phyloP scores from a whole-genome alignment of 2,329 filamentous ascomycete genomes.

The Colletotrichum gloeosporioides region DNA sequence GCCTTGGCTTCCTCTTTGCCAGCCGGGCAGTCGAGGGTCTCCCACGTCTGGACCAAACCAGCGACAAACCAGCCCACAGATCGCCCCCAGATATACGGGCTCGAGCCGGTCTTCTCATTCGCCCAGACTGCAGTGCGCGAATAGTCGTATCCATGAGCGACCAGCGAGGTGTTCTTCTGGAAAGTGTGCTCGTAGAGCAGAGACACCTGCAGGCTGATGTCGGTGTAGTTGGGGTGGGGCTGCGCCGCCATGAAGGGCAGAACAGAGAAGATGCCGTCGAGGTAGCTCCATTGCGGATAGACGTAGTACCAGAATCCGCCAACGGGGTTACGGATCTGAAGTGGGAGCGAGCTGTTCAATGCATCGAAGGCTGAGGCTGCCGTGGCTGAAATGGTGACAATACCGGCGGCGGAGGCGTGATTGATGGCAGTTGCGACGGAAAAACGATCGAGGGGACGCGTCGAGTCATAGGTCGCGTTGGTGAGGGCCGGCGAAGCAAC shows the following conservation, averaged over 20 bases:
- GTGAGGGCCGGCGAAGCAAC: slow-evolving; percentile 9
- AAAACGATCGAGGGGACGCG: slow-evolving; percentile 27
- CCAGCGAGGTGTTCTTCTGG: slow-evolving; percentile 10
- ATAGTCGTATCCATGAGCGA: slow-evolving; percentile 23
- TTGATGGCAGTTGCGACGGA: slow-evolving; percentile 24
- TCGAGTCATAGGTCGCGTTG: slow-evolving; percentile 18
- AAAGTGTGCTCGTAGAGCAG: slow-evolving; percentile 21
- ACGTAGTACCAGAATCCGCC: slow-evolving; percentile 42
- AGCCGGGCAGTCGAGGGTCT: background rate
- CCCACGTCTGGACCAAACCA: slow-evolving; percentile 22
- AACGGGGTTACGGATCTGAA: slow-evolving; percentile 33
- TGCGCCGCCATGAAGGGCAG: slow-evolving; percentile 41
- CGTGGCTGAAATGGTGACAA: background rate
- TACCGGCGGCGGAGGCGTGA: background rate
- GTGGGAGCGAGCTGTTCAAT: slow-evolving; percentile 24
- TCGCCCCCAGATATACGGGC: slow-evolving; percentile 23
- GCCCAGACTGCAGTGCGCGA: slow-evolving; percentile 22
- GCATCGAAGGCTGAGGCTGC: slow-evolving; percentile 14
- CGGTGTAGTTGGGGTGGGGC: slow-evolving; percentile 17
- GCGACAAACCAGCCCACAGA: slow-evolving; percentile 22
- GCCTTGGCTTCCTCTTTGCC: background rate
- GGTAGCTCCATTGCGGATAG: slow-evolving; percentile 58
- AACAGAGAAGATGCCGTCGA: slow-evolving; percentile 58
- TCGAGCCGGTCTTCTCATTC: slow-evolving; percentile 14
- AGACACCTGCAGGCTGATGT: slow-evolving; percentile 25